Evolutionary conservation across 371 early-diverging fungal genomes (phyloP).

Genomic region (Smittium culicis): DNA sequence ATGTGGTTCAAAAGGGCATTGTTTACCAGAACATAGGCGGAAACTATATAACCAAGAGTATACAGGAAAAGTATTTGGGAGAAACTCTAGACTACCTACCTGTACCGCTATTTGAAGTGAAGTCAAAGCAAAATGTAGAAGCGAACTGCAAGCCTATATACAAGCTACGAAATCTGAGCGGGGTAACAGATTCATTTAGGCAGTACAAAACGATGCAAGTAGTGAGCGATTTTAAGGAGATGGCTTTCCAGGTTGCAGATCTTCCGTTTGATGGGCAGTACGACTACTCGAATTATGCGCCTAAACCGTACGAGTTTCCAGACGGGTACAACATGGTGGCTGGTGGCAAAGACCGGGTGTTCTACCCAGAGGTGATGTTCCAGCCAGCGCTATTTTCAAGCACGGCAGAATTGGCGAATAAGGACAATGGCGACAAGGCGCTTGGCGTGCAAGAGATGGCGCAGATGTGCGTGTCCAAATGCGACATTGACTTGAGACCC

Average conservation of each 20-base stretch:
- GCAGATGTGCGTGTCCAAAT: slow-evolving; percentile 46
- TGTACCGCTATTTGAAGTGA: slow-evolving; percentile 74
- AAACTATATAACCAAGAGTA: slow-evolving; percentile 62
- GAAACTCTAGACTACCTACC: slow-evolving; percentile 41
- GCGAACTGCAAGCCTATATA: slow-evolving; percentile 48
- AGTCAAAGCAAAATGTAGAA: slow-evolving; percentile 55
- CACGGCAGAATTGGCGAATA: too few relatives aligned
- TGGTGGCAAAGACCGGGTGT: slow-evolving; percentile 69
- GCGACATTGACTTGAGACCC: slow-evolving; percentile 80
- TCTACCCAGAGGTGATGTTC: slow-evolving; percentile 78
- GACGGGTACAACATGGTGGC: slow-evolving; percentile 79
- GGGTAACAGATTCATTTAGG: slow-evolving; percentile 51
- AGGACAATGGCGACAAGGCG: too few relatives aligned
- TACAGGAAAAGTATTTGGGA: slow-evolving; percentile 48
- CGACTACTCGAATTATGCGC: slow-evolving; percentile 29
- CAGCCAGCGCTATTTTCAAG: slow-evolving; percentile 47
- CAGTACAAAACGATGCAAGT: slow-evolving; percentile 44
- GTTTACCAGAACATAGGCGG: slow-evolving; percentile 67
- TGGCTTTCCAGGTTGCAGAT: slow-evolving; percentile 59
- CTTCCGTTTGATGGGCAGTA: slow-evolving; percentile 13
- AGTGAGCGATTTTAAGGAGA: slow-evolving; percentile 83
- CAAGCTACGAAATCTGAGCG: slow-evolving; percentile 37
- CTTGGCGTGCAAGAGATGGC: slow-evolving; percentile 55
- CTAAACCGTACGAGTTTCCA: slow-evolving; percentile 87
- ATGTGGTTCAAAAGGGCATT: slow-evolving; percentile 79